A percentile compares a stretch with the other conserved stretches of the same genome.
Evolutionary conservation across 176 grass and related monocot genomes (phyloP).

Genomic region (Guadua angustifolia): DNA sequence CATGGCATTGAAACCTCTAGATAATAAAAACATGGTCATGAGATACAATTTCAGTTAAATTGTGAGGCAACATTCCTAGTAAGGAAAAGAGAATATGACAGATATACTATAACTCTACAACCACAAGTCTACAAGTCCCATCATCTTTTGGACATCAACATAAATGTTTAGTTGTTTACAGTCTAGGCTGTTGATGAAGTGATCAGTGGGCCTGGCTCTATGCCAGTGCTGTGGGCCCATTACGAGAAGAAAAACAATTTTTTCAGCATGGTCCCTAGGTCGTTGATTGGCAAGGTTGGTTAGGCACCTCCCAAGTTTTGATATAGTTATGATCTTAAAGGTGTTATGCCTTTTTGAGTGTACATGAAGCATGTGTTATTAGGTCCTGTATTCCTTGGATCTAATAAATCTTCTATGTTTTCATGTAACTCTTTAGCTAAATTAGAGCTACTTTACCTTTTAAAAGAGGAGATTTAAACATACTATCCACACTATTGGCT

Average conservation of each 20-base stretch:
- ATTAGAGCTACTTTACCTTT: conserved; percentile 11
- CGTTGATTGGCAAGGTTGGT: conserved; percentile 13
- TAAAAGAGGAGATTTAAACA: conserved; percentile 21
- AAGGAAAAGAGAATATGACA: background rate
- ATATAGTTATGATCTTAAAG: background rate
- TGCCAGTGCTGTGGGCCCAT: background rate
- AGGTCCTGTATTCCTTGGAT: background rate
- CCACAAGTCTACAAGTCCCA: background rate
- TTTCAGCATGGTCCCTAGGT: background rate
- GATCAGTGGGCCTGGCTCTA: background rate
- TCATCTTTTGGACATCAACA: background rate
- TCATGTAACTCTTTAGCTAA: background rate
- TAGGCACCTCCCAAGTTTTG: conserved; percentile 11
- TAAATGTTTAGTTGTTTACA: background rate
- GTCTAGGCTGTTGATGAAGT: background rate
- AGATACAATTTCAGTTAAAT: background rate
- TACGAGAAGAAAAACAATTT: background rate
- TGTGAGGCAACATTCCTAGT: background rate
- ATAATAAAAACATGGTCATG: background rate
- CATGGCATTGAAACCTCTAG: background rate
- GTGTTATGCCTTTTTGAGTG: background rate
- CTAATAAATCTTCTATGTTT: background rate
- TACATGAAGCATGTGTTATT: background rate
- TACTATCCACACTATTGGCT: conserved; percentile 2
- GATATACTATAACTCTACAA: background rate